These are phyloP conservation scores for Candida nemodendra DNA, from an alignment of 805 yeast genomes.

Conservation along the genomic window DNA sequence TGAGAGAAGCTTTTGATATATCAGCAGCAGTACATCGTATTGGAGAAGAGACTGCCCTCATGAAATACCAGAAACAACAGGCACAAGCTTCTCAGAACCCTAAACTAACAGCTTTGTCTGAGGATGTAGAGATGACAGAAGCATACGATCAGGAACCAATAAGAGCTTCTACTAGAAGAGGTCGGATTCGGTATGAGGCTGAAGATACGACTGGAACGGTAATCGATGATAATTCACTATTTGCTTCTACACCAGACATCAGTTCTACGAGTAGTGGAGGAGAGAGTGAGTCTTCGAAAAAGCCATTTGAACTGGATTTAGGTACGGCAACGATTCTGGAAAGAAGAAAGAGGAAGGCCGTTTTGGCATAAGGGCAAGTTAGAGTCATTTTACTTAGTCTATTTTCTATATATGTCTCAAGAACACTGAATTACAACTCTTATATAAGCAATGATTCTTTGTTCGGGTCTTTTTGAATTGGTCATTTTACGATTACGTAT, in stretches of 20 bases:
- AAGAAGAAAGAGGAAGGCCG: conserved; percentile 36
- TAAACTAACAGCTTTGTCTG: conserved; percentile 16
- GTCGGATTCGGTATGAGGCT: conserved; percentile 11
- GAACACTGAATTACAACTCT: neutral
- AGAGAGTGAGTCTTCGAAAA: conserved; percentile 4
- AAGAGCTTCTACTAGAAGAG: conserved; percentile 4
- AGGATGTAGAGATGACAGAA: conserved; percentile 22
- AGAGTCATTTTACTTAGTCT: no score
- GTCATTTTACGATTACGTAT: no score
- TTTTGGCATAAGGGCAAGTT: conserved; percentile 12
- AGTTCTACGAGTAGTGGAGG: conserved; percentile 8
- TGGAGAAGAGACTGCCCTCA: conserved; percentile 47
- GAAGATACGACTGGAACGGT: conserved; percentile 19
- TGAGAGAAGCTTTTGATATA: conserved; percentile 59
- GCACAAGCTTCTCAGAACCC: conserved; percentile 2
- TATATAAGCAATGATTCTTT: neutral
- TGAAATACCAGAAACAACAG: conserved; percentile 8
- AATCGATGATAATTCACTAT: conserved; percentile 15
- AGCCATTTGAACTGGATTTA: conserved; percentile 45
- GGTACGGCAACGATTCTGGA: conserved; percentile 54
- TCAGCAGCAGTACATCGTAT: conserved; percentile 60
- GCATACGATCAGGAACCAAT: conserved; percentile 13
- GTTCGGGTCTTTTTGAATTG: neutral
- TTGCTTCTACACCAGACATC: conserved; percentile 9
- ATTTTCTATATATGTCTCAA: conserved; percentile 1